Evolutionary conservation across 768 basidiomycete species (phyloP), one percentile per base, ranked within the genome.

Genomic region (Rhizopogon vinicolor): DNA sequence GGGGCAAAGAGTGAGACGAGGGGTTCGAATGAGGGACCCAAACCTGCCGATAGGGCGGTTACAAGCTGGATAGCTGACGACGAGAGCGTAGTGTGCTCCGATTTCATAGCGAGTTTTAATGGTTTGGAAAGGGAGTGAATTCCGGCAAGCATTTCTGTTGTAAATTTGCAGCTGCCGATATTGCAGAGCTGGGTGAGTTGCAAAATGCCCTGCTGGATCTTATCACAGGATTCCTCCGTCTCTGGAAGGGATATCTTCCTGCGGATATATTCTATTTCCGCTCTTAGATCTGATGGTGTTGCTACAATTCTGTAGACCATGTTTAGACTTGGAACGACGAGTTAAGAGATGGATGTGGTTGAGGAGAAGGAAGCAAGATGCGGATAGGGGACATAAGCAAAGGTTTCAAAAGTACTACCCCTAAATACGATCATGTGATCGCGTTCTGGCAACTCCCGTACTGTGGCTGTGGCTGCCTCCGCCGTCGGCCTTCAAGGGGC

Each of bases 181-280:
- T 76, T 75, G 58, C 77, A 81, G 4, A 86, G 65, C 5, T 69
- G 65, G 2, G 75, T 75, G 18, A 91, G 67, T 13, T 72, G 66
- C 19, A 63, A 53, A 46, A 90, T 64, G 3, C 76, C 76, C 40
- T 78, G 74, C 2, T 78, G 67, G 46, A 92, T 87, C 16, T 68
- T 74, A 54, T 90, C 87, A 91, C 91, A 93, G 12, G 82, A 82
- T 29, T 93, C 89, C 65, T 93, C 91, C 2, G 87, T 83, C 68
- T 93, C 91, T 35, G 75, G 63, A 13, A 81, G 72, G 52, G 72
- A 63, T 18, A 81, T 58, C 19, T 72, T 65, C 59, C 73, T 65
- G 54, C 76, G 76, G 19, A 81, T 60, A 39, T 68, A 63, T 41
- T 78, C 77, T 42, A 84, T 59, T 60, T 79, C 72, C 35, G 72